phyloP scores from a whole-genome alignment of 2,329 filamentous ascomycete genomes.

The Aspergillus tanneri region DNA sequence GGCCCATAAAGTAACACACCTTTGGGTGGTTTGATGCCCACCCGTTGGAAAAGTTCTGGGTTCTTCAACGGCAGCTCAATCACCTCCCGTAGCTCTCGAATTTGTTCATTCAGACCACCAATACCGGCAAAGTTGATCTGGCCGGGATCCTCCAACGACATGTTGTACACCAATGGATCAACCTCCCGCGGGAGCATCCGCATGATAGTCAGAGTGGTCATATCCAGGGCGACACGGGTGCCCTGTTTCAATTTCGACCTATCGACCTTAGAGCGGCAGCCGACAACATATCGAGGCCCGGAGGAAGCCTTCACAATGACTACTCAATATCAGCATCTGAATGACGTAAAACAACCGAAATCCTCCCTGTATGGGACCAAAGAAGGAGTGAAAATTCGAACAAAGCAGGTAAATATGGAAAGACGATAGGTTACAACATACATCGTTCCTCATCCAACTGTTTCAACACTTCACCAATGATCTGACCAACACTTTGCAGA shows the following conservation, averaged over 20 bases:
- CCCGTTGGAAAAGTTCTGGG: conserved; percentile 91
- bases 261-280: conserved; percentile 97
- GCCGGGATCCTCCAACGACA: conserved; percentile 96
- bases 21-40: conserved; percentile 98
- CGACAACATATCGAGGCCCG: conserved; percentile 94
- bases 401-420: neutral
- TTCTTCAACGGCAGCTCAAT: conserved; percentile 98
- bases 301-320: conserved; percentile 99
- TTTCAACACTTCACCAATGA: conserved; percentile 98
- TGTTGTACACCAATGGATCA: conserved; percentile 98
- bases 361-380: neutral
- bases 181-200: conserved; percentile 98
- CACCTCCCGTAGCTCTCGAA: conserved; percentile 92
- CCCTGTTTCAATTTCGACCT: conserved; percentile 97
- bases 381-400: too few relatives aligned
- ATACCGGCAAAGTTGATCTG: conserved; percentile 98
- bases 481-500: conserved; percentile 96
- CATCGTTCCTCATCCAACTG: conserved; percentile 98
- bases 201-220: conserved; percentile 99
- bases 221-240: conserved; percentile 93
- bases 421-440: conserved; percentile 51
- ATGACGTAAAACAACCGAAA: neutral
- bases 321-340: conserved; percentile 42
- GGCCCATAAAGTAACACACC: conserved; percentile 94
- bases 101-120: conserved; percentile 96